Evolutionary conservation across 108 stramenopile genomes (phyloP).

Genomic region (Cyclostephanos tholiformis): DNA sequence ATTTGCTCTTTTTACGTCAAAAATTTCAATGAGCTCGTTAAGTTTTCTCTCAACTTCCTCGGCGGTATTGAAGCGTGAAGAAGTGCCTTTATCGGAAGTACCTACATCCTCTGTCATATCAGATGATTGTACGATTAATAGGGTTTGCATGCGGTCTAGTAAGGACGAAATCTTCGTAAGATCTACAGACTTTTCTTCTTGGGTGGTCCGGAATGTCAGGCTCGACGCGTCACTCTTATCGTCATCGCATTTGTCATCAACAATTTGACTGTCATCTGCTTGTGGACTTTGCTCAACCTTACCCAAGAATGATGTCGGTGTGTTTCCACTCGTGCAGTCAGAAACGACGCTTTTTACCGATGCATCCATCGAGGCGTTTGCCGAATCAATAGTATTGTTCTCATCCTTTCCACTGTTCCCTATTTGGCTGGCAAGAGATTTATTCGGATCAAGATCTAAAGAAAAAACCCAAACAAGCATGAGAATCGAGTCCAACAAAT

Average conservation of each 20-base stretch:
- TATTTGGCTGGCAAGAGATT: conserved; percentile 52
- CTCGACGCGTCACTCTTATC: conserved; percentile 46
- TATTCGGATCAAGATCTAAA: conserved; percentile 49
- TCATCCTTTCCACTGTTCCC: conserved; percentile 19
- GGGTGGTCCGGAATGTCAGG: conserved; percentile 31
- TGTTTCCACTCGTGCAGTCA: conserved; percentile 1
- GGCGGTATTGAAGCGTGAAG: conserved; percentile 14
- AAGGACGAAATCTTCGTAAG: conserved; percentile 35
- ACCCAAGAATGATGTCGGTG: background rate
- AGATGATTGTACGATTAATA: background rate
- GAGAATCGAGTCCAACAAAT: conserved; percentile 1
- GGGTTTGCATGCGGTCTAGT: conserved; percentile 33
- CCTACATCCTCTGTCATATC: background rate
- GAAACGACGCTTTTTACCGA: conserved; percentile 23
- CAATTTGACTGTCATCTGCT: conserved; percentile 16
- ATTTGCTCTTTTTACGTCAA: conserved; percentile 24
- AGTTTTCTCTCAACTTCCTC: conserved; percentile 44
- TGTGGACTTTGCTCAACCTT: background rate
- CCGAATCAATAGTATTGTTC: conserved; percentile 20
- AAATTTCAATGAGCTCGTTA: conserved; percentile 26
- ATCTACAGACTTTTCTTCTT: conserved; percentile 20
- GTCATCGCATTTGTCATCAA: conserved; percentile 25
- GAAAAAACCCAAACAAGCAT: background rate
- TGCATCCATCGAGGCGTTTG: conserved; percentile 21
- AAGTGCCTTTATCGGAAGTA: background rate